Evolutionary conservation across 441 rosid species (phyloP).

Genomic region (Oxalis stricta): DNA sequence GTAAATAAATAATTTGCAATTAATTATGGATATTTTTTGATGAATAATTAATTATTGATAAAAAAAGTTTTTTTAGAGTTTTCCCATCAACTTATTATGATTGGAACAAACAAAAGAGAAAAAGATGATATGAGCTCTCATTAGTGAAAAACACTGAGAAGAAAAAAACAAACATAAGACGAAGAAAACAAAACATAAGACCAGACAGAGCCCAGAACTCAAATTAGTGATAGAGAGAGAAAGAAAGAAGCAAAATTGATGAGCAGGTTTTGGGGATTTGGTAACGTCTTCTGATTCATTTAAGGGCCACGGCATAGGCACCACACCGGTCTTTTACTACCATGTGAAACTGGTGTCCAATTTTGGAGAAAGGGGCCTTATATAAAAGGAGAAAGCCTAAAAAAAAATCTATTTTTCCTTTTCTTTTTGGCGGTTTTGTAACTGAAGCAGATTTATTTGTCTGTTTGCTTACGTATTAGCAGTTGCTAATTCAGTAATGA

Average conservation of each 20-base stretch:
- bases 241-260: neutral
- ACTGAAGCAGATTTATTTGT: constrained; percentile 24
- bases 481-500: too few relatives aligned
- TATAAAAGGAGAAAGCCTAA: constrained; percentile 9
- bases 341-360: neutral
- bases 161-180: too few relatives aligned
- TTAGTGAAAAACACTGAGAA: too few relatives aligned
- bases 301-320: constrained; percentile 1
- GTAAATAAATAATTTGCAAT: too few relatives aligned
- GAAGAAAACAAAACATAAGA: neutral
- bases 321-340: neutral
- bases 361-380: constrained; percentile 1
- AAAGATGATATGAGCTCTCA: too few relatives aligned
- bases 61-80: too few relatives aligned
- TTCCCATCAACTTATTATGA: too few relatives aligned
- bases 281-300: constrained; percentile 13
- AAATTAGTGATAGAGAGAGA: neutral
- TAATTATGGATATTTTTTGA: too few relatives aligned
- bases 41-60: too few relatives aligned
- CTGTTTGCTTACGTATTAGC: too few relatives aligned
- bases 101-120: too few relatives aligned
- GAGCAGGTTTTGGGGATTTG: constrained; percentile 20
- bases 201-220: neutral
- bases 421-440: constrained; percentile 52
- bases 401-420: too few relatives aligned